Conservation (phyloP, 169 alveolate genomes). For the Plasmodium falciparum region DNA sequence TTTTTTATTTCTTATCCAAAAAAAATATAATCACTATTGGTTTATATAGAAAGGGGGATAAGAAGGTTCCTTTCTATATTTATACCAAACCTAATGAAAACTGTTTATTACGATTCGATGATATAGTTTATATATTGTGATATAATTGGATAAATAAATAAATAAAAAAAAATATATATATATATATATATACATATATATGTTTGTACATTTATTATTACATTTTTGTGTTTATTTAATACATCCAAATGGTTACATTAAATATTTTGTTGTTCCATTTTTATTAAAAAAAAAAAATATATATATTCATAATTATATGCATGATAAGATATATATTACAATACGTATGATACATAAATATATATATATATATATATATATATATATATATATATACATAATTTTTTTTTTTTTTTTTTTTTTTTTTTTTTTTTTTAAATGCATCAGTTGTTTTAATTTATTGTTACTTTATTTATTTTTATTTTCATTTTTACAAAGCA, state of each 20-base stretch:
- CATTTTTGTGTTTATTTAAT: not conserved
- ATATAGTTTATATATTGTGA: slow-evolving; percentile 53
- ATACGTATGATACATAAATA: too few relatives aligned
- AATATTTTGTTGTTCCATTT: too few relatives aligned
- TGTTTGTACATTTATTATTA: not conserved
- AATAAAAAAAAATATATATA: not conserved
- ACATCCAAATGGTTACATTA: too few relatives aligned
- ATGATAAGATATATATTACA: too few relatives aligned
- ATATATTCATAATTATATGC: too few relatives aligned
- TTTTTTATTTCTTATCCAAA: slow-evolving; percentile 50
- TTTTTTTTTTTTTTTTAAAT: not conserved
- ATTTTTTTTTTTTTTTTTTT: slow-evolving; percentile 5
- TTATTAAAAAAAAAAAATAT: too few relatives aligned
- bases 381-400: not conserved
- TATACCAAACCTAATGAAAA: slow-evolving; percentile 65
- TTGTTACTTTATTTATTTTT: not conserved
- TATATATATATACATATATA: not conserved
- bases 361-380: too few relatives aligned
- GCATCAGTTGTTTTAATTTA: not conserved
- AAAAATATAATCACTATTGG: slow-evolving; percentile 46
- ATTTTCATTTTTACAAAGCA: slow-evolving; percentile 15
- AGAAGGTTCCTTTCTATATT: slow-evolving; percentile 47
- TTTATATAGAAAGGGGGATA: slow-evolving; percentile 68
- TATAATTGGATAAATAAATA: not conserved
- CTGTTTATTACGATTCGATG: slow-evolving; percentile 52